Conservation (phyloP, 2,329 filamentous ascomycete genomes). For the Ophiostoma australiae region DNA sequence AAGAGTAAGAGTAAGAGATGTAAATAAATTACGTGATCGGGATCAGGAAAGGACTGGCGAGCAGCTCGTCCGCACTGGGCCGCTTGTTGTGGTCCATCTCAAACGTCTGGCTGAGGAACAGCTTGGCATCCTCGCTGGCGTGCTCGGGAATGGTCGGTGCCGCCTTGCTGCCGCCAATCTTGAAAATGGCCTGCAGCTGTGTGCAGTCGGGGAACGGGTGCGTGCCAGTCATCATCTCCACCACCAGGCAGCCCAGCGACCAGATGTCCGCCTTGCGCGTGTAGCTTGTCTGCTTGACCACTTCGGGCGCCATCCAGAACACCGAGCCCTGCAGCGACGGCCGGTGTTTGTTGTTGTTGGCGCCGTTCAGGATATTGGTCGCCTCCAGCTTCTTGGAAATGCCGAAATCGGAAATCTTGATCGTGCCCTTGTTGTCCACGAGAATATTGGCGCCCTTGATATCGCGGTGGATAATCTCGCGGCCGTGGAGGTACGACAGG, state of each 20-base stretch:
- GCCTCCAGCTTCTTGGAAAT: constrained; percentile 98
- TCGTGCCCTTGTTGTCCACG: constrained; percentile 96
- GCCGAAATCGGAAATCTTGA: constrained; percentile 99
- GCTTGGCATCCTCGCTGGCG: constrained; percentile 76
- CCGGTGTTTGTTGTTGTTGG: constrained; percentile 61
- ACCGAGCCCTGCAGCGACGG: constrained; percentile 92
- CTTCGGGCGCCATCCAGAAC: constrained; percentile 99
- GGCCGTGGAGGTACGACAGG: constrained; percentile 85
- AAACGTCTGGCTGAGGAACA: constrained; percentile 84
- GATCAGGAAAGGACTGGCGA: constrained; percentile 75
- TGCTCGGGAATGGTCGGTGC: constrained; percentile 83
- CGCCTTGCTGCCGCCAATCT: constrained; percentile 85
- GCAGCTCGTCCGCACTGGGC: constrained; percentile 85
- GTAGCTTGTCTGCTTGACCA: constrained; percentile 95
- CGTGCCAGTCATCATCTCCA: constrained; percentile 97
- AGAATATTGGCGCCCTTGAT: constrained; percentile 99
- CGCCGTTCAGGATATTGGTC: constrained; percentile 70
- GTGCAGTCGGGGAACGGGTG: constrained; percentile 97
- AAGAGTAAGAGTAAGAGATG: background rate
- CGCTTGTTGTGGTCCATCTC: constrained; percentile 91
- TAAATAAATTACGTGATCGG: constrained; percentile 49
- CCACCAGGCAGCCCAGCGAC: constrained; percentile 92
- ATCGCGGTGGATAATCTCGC: constrained; percentile 95
- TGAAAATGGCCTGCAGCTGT: constrained; percentile 97
- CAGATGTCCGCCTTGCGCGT: constrained; percentile 98